Conservation (phyloP, 768 basidiomycete genomes). For the Macrolepiota dolichaula region DNA sequence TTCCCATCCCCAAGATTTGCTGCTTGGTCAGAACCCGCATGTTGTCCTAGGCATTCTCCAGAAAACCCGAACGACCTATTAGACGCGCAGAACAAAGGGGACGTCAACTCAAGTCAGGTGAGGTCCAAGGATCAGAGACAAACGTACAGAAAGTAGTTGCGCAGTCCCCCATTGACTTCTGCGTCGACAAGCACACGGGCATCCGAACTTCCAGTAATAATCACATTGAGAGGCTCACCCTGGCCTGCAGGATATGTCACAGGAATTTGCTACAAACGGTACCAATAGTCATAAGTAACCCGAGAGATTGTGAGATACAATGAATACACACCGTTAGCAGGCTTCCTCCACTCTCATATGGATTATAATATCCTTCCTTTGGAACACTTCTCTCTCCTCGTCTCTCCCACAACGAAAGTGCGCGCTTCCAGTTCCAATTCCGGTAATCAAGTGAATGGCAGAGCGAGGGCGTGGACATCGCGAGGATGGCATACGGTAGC, state of each 20-base stretch:
- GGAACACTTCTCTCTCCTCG: conserved; percentile 33
- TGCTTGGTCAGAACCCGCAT: conserved; percentile 60
- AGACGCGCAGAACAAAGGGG: not conserved
- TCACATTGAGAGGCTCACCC: conserved; percentile 84
- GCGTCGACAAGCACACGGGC: conserved; percentile 59
- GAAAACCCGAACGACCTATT: conserved; percentile 70
- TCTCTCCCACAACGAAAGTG: not conserved
- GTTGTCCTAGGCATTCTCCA: conserved; percentile 83
- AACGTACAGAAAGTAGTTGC: conserved; percentile 79
- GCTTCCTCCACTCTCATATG: conserved; percentile 53
- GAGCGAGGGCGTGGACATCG: conserved; percentile 16
- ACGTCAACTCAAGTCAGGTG: not conserved
- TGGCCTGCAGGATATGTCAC: conserved; percentile 66
- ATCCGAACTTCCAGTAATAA: conserved; percentile 78
- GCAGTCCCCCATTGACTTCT: conserved; percentile 63
- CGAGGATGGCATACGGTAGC: conserved; percentile 15
- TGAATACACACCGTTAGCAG: conserved; percentile 61
- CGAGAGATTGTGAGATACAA: not conserved
- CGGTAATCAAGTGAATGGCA: conserved; percentile 14
- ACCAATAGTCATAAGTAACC: not conserved
- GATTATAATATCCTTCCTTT: conserved; percentile 57
- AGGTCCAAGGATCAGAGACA: not conserved
- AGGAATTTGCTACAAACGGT: conserved; percentile 39
- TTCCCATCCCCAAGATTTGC: conserved; percentile 85
- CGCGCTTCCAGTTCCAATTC: conserved; percentile 16